Percentiles rank a stretch among this genome's conserved stretches.
These are phyloP conservation scores for Earliella scabrosa DNA, from an alignment of 1,284 basidiomycete species.

Conservation along the genomic window DNA sequence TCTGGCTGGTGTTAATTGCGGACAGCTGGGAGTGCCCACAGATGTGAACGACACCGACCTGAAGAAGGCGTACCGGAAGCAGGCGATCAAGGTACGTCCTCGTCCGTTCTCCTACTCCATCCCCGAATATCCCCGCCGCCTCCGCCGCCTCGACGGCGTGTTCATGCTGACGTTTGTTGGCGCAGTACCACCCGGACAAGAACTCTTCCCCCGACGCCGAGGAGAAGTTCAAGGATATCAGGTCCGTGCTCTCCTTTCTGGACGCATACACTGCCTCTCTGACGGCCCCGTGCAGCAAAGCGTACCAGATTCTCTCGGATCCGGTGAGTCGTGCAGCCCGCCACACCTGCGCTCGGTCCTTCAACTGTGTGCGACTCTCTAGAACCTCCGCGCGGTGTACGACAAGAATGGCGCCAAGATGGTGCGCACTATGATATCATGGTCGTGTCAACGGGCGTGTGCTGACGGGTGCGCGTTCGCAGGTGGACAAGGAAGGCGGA, in stretches of 20 bases:
- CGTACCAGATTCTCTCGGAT: slow-evolving; percentile 89
- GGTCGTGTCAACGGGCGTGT: background rate
- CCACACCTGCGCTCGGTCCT: slow-evolving; percentile 29
- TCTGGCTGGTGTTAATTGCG: too few relatives aligned
- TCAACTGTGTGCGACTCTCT: slow-evolving; percentile 25
- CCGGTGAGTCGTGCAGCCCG: slow-evolving; percentile 53
- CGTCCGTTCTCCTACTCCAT: background rate
- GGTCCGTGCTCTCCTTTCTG: slow-evolving; percentile 43
- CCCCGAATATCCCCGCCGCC: too few relatives aligned
- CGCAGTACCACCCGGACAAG: slow-evolving; percentile 92
- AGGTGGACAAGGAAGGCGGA: slow-evolving; percentile 75
- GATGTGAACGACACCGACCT: slow-evolving; percentile 74
- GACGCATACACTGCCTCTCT: background rate
- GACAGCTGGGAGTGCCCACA: slow-evolving; percentile 49
- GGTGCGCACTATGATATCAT: slow-evolving; percentile 45
- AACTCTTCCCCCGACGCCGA: slow-evolving; percentile 88
- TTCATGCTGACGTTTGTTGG: too few relatives aligned
- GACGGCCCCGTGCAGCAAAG: slow-evolving; percentile 64
- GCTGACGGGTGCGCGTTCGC: background rate
- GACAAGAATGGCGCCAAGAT: slow-evolving; percentile 94
- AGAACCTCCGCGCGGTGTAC: slow-evolving; percentile 90
- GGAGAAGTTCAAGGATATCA: slow-evolving; percentile 94
- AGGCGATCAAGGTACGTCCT: slow-evolving; percentile 83
- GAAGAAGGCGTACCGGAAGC: slow-evolving; percentile 96
- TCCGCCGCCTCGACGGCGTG: too few relatives aligned